Evolutionary conservation across 164 flowering plant genomes (phyloP), one percentile per base, ranked within the genome.

Genomic region (Cinnamomum chago): DNA sequence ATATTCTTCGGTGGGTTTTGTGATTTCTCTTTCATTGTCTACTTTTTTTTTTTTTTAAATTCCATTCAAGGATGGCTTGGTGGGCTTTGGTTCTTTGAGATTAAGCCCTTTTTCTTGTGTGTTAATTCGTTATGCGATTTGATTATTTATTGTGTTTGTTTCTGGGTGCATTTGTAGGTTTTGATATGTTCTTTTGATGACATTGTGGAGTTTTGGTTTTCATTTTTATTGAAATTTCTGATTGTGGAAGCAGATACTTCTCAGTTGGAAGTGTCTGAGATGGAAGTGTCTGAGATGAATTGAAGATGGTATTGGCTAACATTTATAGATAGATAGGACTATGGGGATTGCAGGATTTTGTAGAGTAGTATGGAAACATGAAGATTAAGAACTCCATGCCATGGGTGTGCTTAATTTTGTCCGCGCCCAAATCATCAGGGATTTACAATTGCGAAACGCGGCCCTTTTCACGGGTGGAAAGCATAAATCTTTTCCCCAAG

Each of bases 1-100:
- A 88, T 70, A 81, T 90, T 68, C 92, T 95, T 70, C 86, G 95
- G 99, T 95, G 66, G 17, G 20, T 30, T 33, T 30, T 6, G 62
- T 23, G 28, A 50, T 50, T n/a, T n/a, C 28, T 40, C 30, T 70
- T 70, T 68, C 3, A 35, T 50, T 24, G 22, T 24, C 52, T 33
- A 67, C 58, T 3, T 47, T 40, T 9, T 47, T 65, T 20, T n/a
- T n/a, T n/a, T n/a, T n/a, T n/a, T n/a, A n/a, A 30, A 30, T 30
- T 30, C 5, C 33, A 30, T 30, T 30, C 33, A 30, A 30, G 2
- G 33, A 30, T 30, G 33, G 33, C 33, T 30, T 0, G 33, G 33
- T 30, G 33, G 33, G 33, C 33, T 30, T 30, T 30, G 33, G 33
- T 30, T 4, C 33, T 30, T 30, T 30, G 33, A 30, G 33, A 30